A percentile compares a stretch with the other conserved stretches of the same genome.
These are phyloP conservation scores for Clavispora carvajalis DNA, from an alignment of 805 yeast species.

Conservation along the genomic window DNA sequence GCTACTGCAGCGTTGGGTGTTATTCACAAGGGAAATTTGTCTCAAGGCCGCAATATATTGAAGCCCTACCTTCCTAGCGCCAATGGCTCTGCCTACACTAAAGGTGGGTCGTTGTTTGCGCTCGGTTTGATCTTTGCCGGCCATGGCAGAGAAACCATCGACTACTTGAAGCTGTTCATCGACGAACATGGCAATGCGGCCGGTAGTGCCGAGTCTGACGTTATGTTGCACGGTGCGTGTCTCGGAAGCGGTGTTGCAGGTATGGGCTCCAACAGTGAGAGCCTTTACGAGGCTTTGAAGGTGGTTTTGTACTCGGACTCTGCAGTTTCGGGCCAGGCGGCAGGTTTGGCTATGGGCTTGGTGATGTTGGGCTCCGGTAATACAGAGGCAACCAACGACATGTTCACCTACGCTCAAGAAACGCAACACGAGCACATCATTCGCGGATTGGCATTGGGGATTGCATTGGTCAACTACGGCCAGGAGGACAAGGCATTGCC, in stretches of 20 bases:
- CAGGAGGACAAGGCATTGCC: constrained; percentile 76
- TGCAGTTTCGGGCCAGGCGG: constrained; percentile 93
- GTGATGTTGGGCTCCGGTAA: constrained; percentile 90
- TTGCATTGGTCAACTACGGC: constrained; percentile 82
- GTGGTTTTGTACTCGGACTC: constrained; percentile 84
- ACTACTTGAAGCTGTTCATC: constrained; percentile 67
- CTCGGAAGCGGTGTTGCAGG: constrained; percentile 95
- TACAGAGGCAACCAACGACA: constrained; percentile 61
- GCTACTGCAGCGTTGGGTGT: constrained; percentile 98
- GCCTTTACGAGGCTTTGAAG: constrained; percentile 74
- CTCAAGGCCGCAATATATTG: constrained; percentile 82
- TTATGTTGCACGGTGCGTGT: constrained; percentile 90
- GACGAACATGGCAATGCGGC: constrained; percentile 62
- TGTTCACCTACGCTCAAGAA: constrained; percentile 88
- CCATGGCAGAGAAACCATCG: constrained; percentile 83
- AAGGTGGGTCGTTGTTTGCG: constrained; percentile 93
- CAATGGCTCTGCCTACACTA: constrained; percentile 77
- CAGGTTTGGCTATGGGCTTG: constrained; percentile 93
- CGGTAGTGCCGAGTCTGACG: constrained; percentile 68
- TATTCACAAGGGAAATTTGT: constrained; percentile 88
- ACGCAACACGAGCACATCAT: constrained; percentile 94
- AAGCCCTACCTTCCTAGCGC: constrained; percentile 87
- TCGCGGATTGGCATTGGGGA: constrained; percentile 86
- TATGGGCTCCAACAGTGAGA: constrained; percentile 78
- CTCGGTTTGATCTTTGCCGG: constrained; percentile 94